Evolutionary conservation across 2,329 filamentous ascomycete species (phyloP), one percentile per base, ranked within the genome.

Genomic region (Monosporascus cannonballus): DNA sequence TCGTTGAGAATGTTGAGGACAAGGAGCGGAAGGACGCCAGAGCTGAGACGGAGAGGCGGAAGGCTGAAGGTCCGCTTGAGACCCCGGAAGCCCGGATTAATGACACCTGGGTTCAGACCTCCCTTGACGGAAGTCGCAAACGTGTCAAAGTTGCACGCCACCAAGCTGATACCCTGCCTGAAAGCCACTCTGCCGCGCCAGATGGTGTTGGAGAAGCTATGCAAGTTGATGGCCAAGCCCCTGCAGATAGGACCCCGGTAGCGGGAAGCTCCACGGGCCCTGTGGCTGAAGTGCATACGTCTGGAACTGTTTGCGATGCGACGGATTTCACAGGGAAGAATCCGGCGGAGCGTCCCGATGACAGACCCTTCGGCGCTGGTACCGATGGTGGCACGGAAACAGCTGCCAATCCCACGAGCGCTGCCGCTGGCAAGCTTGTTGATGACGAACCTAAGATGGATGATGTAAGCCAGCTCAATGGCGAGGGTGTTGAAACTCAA

Each of bases 51-150:
- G 63, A 68, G 45, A 63, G 66, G 54, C 55, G 62, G 56, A 53
- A 67, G 61, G 57, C 64, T 41, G 54, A 59, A 51, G 58, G 58
- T 50, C 53, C 54, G 25, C 54, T 55, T 18, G 51, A 54, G 30
- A 34, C 34, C 6, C 56, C 56, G 9, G 61, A 64, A 27, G 49
- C 48, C n/a, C 66, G 65, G 24, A 61, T 68, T 51, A 71, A 66
- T 46, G 72, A 75, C 51, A 71, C 66, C 4, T 74, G 71, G 72
- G 58, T 73, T 37, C 66, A 74, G 59, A 71, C 67, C 44, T 66
- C 66, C 5, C 47, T 67, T 18, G 67, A 73, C 47, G 69, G 67
- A 39, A 68, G 66, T 56, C 67, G 66, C 52, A 76, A 76, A 65
- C 69, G 74, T 30, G 62, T 73, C 56, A 75, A 71, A 60, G 57